Evolutionary conservation across 768 basidiomycete species (phyloP).

Genomic region (Lentinus brumalis): DNA sequence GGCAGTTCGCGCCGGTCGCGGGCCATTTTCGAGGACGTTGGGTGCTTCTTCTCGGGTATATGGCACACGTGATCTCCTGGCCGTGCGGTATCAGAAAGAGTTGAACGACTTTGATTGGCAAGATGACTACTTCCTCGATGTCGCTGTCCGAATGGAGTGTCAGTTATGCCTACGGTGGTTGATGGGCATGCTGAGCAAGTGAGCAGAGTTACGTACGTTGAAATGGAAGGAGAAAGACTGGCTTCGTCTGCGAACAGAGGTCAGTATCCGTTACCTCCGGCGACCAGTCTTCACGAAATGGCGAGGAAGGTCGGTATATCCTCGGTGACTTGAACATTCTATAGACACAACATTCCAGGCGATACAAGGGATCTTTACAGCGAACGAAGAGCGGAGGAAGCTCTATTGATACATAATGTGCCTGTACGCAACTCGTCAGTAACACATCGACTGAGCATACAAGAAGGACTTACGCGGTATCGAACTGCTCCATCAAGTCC

Average conservation of each 20-base stretch:
- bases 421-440: background rate
- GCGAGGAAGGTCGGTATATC: background rate
- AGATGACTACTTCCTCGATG: background rate
- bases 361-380: background rate
- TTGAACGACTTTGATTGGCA: background rate
- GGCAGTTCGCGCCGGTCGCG: background rate
- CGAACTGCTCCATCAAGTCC: constrained; percentile 64
- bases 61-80: constrained; percentile 4
- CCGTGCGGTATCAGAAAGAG: constrained; percentile 2
- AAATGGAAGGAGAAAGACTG: background rate
- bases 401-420: constrained; percentile 24
- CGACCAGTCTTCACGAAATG: background rate
- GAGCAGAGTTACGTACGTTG: background rate
- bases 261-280: constrained; percentile 9
- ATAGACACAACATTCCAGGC: constrained; percentile 1
- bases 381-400: no score
- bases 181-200: no score
- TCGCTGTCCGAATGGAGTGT: background rate
- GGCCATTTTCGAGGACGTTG: background rate
- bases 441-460: no score
- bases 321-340: background rate
- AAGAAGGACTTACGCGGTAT: constrained; percentile 23
- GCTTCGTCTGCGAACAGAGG: background rate
- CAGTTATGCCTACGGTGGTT: no score
- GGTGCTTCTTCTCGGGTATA: background rate